These are phyloP conservation scores for Papiliotrema fonsecae DNA, from an alignment of 1,284 basidiomycete species.

Conservation along the genomic window DNA sequence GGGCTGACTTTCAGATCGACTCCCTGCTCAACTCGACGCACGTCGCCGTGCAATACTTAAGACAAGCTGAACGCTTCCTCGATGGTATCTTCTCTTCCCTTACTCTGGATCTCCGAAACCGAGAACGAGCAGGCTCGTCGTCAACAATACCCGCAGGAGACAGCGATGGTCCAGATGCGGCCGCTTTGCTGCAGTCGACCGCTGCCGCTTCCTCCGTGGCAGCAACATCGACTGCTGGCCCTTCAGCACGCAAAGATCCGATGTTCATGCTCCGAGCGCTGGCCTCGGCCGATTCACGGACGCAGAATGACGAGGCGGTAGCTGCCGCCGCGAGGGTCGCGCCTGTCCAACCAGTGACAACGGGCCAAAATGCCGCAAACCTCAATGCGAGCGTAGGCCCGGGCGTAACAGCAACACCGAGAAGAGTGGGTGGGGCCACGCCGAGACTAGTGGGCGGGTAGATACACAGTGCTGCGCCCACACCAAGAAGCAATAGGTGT, in stretches of 20 bases:
- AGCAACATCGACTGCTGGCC: slow-evolving; percentile 1
- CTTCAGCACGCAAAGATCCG: slow-evolving; percentile 23
- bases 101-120: slow-evolving; percentile 35
- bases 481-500: neutral
- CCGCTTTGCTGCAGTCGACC: slow-evolving; percentile 21
- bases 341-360: slow-evolving; percentile 10
- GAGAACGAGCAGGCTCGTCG: slow-evolving; percentile 21
- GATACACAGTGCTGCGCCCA: neutral
- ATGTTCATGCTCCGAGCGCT: slow-evolving; percentile 41
- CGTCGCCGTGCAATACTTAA: slow-evolving; percentile 40
- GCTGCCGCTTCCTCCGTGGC: slow-evolving; percentile 3
- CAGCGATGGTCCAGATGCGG: slow-evolving; percentile 26
- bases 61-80: slow-evolving; percentile 41
- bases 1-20: slow-evolving; percentile 34
- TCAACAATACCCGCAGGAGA: slow-evolving; percentile 13
- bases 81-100: slow-evolving; percentile 47
- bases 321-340: slow-evolving; percentile 30
- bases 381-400: slow-evolving; percentile 5
- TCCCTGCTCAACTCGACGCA: slow-evolving; percentile 40
- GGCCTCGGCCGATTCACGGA: slow-evolving; percentile 32
- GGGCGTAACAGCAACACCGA: slow-evolving; percentile 2
- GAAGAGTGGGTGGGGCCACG: slow-evolving; percentile 2
- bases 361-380: neutral
- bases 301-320: slow-evolving; percentile 24
- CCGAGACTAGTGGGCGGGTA: neutral